Base-by-base conservation (phyloP, 805 yeast species). In the Schwanniomyces polymorphus region DNA sequence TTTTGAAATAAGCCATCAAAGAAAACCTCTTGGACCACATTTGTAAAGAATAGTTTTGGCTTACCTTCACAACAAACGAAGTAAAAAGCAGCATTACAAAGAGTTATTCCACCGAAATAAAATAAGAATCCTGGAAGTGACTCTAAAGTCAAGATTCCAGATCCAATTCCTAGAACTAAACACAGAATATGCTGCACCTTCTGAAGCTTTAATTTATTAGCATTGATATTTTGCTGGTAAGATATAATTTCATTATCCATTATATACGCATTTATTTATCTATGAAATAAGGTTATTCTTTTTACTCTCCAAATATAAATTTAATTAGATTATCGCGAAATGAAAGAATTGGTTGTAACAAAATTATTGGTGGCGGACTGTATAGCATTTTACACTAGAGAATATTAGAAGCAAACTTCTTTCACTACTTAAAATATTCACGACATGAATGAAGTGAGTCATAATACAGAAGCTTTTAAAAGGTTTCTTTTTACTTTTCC, bases 101-200 rank as follows among this genome's bases (percentile, higher is more conserved):
- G 38, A n/a, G 68, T 53, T 43, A 66, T 55, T 8, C 76, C 76
- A 12, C 56, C 52, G 6, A 64, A 41, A 48, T 68, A 74, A 51
- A 74, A 65, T 14, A 55, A 51, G 46, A 73, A 65, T 17, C 78
- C 78, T 28, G 54, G 41, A 21, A 50, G 25, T 4, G 75, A 62
- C 46, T 71, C 77, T 41, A 73, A 55, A 2, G 75, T 65, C 46
- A 73, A 57, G 11, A 67, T 58, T 0, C 78, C 78, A 2, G 75
- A 67, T 3, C 66, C 76, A 7, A 69, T 60, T 0, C 78, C 78
- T 28, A 71, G 58, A 5, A 60, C 64, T 31, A 74, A 58, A 28
- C 71, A 61, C 55, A 68, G 58, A 7, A 72, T 58, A 48, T 73
- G 76, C 44, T 72, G 74, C 4, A 70, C 59, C 33, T 59, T 64